phyloP scores from a whole-genome alignment of 139 green algal genomes.

The Volvox africanus region DNA sequence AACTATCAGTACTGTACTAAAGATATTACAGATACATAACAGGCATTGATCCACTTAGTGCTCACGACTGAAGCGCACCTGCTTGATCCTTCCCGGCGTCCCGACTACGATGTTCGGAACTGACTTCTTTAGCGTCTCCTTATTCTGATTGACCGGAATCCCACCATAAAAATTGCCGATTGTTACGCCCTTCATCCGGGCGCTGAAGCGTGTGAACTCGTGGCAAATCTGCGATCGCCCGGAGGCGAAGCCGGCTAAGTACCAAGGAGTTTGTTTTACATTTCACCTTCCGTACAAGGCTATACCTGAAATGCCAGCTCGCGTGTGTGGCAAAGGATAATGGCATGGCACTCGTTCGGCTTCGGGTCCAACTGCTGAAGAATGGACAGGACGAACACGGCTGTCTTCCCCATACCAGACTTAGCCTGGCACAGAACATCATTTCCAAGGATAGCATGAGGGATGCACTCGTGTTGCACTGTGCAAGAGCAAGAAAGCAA shows the following conservation, averaged over 20 bases:
- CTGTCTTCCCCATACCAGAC: constrained; percentile 99
- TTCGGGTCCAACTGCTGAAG: constrained; percentile 95
- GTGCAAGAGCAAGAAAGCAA: constrained; percentile 34
- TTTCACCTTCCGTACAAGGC: neutral
- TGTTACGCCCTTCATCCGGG: constrained; percentile 88
- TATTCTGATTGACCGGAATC: constrained; percentile 81
- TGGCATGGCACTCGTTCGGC: constrained; percentile 79
- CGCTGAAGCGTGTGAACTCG: constrained; percentile 97
- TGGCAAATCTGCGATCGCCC: constrained; percentile 89
- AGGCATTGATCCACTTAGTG: too few relatives aligned
- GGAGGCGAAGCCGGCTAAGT: too few relatives aligned
- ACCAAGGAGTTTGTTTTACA: too few relatives aligned
- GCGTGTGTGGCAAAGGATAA: constrained; percentile 98
- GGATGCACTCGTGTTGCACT: constrained; percentile 99
- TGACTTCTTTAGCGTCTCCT: constrained; percentile 88
- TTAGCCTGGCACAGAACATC: constrained; percentile 99
- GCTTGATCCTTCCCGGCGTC: constrained; percentile 96
- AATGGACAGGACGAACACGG: constrained; percentile 98
- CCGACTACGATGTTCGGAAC: constrained; percentile 94
- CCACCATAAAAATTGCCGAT: constrained; percentile 97
- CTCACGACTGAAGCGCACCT: constrained; percentile 64
- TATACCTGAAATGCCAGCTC: constrained; percentile 97
- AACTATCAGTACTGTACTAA: neutral
- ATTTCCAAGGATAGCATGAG: constrained; percentile 97
- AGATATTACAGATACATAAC: neutral